phyloP scores from a whole-genome alignment of 2,329 filamentous ascomycete species.

The Epichloe brachyelytri region DNA sequence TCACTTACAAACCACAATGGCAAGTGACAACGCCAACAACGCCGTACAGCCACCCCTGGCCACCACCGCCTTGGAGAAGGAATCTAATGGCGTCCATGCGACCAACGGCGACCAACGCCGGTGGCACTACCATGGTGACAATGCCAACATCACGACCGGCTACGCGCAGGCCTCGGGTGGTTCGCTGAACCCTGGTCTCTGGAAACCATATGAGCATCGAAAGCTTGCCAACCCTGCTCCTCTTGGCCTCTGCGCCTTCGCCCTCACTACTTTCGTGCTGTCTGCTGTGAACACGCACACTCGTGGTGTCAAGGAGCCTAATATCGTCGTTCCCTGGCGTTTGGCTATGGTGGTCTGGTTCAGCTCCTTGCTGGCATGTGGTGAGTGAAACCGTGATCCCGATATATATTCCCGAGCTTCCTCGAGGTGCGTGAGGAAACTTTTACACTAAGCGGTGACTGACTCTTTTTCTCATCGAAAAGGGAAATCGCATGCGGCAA shows the following conservation, averaged over 20 bases:
- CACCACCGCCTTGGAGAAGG: conserved; percentile 9
- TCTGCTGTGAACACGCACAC: conserved; percentile 60
- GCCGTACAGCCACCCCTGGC: background rate
- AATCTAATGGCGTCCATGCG: conserved; percentile 4
- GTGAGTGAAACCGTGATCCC: conserved; percentile 34
- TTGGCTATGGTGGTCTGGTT: conserved; percentile 64
- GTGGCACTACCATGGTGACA: conserved; percentile 15
- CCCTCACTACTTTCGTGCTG: conserved; percentile 70
- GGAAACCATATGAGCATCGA: conserved; percentile 50
- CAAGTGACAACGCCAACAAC: conserved; percentile 6
- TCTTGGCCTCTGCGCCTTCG: conserved; percentile 65
- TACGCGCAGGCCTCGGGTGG: conserved; percentile 31
- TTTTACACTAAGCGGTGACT: background rate
- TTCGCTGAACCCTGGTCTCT: conserved; percentile 58
- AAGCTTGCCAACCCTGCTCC: conserved; percentile 72
- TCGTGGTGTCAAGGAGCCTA: conserved; percentile 45
- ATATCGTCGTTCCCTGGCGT: conserved; percentile 56
- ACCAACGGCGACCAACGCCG: conserved; percentile 3
- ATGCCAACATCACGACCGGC: conserved; percentile 11
- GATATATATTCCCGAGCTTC: background rate
- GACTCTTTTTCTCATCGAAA: background rate
- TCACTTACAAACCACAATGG: conserved; percentile 2
- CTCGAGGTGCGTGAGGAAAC: no score
- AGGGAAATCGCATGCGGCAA: conserved; percentile 80
- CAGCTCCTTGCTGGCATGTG: conserved; percentile 80